Conservation (phyloP, 2,329 filamentous ascomycete species). For the Beauveria brongniartii region DNA sequence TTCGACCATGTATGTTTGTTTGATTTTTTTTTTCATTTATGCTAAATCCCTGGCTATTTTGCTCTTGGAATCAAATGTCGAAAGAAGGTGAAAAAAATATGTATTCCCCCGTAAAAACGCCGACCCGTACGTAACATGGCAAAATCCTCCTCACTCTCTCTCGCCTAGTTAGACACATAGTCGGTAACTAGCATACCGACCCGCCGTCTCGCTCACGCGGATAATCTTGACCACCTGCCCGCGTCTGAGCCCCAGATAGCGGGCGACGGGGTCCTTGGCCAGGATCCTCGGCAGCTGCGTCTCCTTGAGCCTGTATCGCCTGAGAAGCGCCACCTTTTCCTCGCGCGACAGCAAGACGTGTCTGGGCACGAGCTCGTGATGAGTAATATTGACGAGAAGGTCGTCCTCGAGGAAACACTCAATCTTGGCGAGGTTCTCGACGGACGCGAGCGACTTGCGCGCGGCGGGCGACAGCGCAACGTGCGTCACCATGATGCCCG, state of each 20-base stretch:
- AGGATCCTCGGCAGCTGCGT: constrained; percentile 91
- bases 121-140: constrained; percentile 4
- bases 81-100: neutral
- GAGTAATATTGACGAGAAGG: constrained; percentile 93
- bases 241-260: constrained; percentile 81
- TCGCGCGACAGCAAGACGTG: constrained; percentile 84
- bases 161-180: constrained; percentile 45
- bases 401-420: constrained; percentile 97
- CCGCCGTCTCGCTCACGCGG: constrained; percentile 87
- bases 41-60: constrained; percentile 1
- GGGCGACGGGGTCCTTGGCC: constrained; percentile 83
- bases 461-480: constrained; percentile 78
- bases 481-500: constrained; percentile 82
- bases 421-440: constrained; percentile 69
- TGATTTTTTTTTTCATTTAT: neutral
- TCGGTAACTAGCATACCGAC: constrained; percentile 91
- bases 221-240: constrained; percentile 99
- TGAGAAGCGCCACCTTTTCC: constrained; percentile 78
- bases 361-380: constrained; percentile 91
- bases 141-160: neutral
- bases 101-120: constrained; percentile 6
- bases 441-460: constrained; percentile 73
- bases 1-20: neutral
- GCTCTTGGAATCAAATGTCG: constrained; percentile 2
- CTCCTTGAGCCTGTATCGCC: constrained; percentile 92